A percentile compares a stretch with the other conserved stretches of the same genome.
phyloP scores from a whole-genome alignment of 345 rosid genomes.

The Eucalyptus cladocalyx region DNA sequence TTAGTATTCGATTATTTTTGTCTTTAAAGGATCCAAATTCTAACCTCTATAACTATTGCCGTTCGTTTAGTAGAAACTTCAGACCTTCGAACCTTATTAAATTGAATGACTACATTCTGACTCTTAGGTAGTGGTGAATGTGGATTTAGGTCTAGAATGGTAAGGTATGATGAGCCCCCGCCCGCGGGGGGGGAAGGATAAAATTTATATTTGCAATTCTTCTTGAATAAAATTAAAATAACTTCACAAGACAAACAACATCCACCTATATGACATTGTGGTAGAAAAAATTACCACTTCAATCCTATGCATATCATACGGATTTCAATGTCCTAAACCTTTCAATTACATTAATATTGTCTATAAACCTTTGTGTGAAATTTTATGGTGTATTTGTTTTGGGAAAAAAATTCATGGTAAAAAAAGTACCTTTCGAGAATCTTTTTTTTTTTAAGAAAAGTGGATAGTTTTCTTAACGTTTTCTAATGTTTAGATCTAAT shows the following conservation, averaged over 20 bases:
- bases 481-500: neutral
- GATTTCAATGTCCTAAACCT: neutral
- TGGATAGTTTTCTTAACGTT: too few relatives aligned
- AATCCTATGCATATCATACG: neutral
- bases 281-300: neutral
- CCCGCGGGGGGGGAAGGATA: neutral
- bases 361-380: neutral
- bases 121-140: neutral
- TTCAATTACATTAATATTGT: too few relatives aligned
- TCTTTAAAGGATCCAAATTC: neutral
- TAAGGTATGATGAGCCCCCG: neutral
- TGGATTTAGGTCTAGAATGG: neutral
- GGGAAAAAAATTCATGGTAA: neutral
- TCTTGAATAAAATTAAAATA: too few relatives aligned
- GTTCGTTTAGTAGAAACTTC: too few relatives aligned
- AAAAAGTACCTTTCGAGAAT: too few relatives aligned
- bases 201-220: neutral
- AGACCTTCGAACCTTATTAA: neutral
- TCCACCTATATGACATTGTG: neutral
- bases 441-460: accelerated
- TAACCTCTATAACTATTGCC: neutral
- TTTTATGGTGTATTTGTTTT: too few relatives aligned
- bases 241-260: neutral
- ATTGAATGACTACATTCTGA: too few relatives aligned
- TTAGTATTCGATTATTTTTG: neutral